Conservation (phyloP, 345 rosid genomes). For the Hevea brasiliensis region DNA sequence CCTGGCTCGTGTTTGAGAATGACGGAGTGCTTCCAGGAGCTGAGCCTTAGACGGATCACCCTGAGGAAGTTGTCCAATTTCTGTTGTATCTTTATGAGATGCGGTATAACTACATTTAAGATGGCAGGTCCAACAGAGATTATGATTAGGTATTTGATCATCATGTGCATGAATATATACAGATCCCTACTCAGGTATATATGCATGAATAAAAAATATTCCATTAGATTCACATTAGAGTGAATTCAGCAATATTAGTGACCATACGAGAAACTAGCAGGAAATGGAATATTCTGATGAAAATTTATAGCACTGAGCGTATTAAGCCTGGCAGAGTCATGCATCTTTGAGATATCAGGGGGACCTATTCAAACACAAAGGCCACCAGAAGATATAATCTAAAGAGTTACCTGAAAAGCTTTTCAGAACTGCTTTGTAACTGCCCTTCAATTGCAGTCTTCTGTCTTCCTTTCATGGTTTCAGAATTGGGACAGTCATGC, state of each 20-base stretch:
- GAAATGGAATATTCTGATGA: not conserved
- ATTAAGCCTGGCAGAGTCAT: not conserved
- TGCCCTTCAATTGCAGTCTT: slow-evolving; percentile 31
- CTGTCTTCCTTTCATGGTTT: slow-evolving; percentile 19
- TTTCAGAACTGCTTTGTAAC: slow-evolving; percentile 31
- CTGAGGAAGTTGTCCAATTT: slow-evolving; percentile 36
- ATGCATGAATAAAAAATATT: not conserved
- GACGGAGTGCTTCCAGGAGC: slow-evolving; percentile 84
- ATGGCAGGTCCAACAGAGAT: slow-evolving; percentile 9
- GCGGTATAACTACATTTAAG: slow-evolving; percentile 19
- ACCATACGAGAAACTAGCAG: not conserved
- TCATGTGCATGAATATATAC: not conserved
- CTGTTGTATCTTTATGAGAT: slow-evolving; percentile 24
- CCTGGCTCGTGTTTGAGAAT: slow-evolving; percentile 96
- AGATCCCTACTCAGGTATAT: not conserved
- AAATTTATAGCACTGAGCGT: not conserved
- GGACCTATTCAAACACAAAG: not conserved
- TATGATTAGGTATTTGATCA: not conserved
- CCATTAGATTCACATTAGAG: not conserved
- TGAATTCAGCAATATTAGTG: not conserved
- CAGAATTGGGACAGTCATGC: slow-evolving; percentile 21
- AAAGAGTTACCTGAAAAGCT: slow-evolving; percentile 42
- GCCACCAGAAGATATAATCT: slow-evolving; percentile 4
- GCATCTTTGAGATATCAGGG: not conserved
- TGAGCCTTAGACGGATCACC: slow-evolving; percentile 59